Conservation (phyloP, 192 early-diverging fungal species). For the Backusella liffmaniae region DNA sequence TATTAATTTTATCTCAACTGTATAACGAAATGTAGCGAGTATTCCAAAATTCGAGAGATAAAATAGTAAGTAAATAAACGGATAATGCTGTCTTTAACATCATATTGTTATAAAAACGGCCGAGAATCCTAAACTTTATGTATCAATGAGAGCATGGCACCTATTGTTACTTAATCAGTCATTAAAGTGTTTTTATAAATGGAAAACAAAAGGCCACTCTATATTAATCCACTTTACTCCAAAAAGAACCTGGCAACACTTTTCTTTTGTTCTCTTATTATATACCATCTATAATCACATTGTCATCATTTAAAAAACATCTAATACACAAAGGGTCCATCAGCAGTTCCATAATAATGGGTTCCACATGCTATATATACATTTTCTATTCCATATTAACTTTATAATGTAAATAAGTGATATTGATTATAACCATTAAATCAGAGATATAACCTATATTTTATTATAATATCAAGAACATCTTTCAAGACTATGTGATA, state of each 20-base stretch:
- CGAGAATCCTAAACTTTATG: not conserved
- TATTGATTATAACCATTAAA: not conserved
- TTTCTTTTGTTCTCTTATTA: not conserved
- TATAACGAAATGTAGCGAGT: not conserved
- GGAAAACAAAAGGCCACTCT: not conserved
- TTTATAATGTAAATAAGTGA: no score
- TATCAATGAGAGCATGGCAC: not conserved
- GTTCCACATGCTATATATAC: not conserved
- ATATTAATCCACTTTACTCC: not conserved
- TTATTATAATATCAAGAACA: not conserved
- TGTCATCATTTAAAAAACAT: not conserved
- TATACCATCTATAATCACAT: not conserved
- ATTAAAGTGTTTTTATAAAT: not conserved
- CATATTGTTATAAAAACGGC: no score
- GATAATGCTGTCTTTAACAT: no score
- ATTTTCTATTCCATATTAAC: not conserved
- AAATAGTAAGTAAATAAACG: no score
- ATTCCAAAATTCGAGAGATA: not conserved
- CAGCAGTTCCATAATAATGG: not conserved
- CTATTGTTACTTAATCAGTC: no score
- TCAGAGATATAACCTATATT: not conserved
- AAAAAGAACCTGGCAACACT: not conserved
- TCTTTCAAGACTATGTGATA: not conserved
- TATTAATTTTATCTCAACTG: not conserved
- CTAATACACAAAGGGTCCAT: not conserved